Base-by-base conservation (phyloP, 352 stramenopile genomes). In the Phytophthora quininea region DNA sequence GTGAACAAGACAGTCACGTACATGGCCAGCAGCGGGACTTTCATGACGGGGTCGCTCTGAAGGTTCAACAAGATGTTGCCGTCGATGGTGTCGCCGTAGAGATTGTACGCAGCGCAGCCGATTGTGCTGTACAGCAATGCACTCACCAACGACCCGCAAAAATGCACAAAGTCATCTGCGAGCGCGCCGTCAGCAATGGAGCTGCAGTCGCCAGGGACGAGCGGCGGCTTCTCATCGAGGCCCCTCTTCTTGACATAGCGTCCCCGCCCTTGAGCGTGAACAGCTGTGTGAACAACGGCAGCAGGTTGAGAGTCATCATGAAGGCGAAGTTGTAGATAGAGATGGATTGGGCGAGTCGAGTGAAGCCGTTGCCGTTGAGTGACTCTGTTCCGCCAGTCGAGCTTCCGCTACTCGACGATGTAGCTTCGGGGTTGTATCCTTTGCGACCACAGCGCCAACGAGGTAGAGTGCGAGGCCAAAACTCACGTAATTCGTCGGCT, bases 291-390 rank as follows among this genome's bases (percentile, higher is more conserved):
- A 90, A 92, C n/a, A 93, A 62, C 60, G 86, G 83, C 30, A 93
- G 60, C 27, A 93, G 56, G 53, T 93, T 93, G 55, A 92, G 69
- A 12, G 90, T 86, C 77, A 91, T 88, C 69, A 91, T 90, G 64
- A 90, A 93, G 1, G 80, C 83, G 48, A 89, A 92, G 59, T 87
- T 92, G 80, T 89, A 92, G 68, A 93, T 87, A 19, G 83, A 91
- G 37, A 90, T 62, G 10, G 77, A 67, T 55, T 91, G 76, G 30
- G 82, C 68, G 5, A 84, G 54, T 15, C 76, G 79, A 45, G 73
- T 76, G 24, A 73, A 66, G 49, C 49, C 58, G 54, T 58, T 73
- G 14, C 60, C 60, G 7, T 54, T 14, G 27, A 65, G 60, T 27
- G 53, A 19, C 15, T 50, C 4, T 9, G 54, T 32, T 3, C 58